Conservation (phyloP, 257 asterid species). For the Perilla frutescens region DNA sequence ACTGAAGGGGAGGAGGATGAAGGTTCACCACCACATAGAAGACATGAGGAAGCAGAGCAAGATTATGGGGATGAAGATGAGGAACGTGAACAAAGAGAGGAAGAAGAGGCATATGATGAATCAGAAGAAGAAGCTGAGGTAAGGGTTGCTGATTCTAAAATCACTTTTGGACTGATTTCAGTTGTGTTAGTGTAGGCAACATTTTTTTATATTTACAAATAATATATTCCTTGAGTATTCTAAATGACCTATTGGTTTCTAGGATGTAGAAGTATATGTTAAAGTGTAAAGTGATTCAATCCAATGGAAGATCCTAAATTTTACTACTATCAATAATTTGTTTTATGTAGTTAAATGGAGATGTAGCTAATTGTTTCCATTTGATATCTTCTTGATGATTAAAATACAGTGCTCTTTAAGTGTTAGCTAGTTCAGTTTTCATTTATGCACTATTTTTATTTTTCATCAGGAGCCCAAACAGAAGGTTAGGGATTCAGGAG, state of each 20-base stretch:
- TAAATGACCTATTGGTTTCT: slow-evolving; percentile 11
- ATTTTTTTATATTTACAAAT: background rate
- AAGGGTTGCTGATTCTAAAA: slow-evolving; percentile 23
- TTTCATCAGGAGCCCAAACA: slow-evolving; percentile 74
- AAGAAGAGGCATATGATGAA: slow-evolving; percentile 73
- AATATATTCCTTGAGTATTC: background rate
- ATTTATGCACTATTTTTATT: slow-evolving; percentile 19
- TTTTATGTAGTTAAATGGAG: background rate
- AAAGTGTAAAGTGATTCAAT: background rate
- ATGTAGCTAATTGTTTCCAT: background rate
- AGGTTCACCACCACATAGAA: slow-evolving; percentile 55
- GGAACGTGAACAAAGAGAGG: slow-evolving; percentile 66
- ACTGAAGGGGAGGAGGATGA: slow-evolving; percentile 91
- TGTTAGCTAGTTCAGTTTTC: background rate
- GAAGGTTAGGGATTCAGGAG: slow-evolving; percentile 60
- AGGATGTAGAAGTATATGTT: slow-evolving; percentile 3
- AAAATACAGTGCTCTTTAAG: background rate
- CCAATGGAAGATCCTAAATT: background rate
- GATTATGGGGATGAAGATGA: slow-evolving; percentile 83
- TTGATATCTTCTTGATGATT: slow-evolving; percentile 3
- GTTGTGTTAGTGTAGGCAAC: slow-evolving; percentile 1
- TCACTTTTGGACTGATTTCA: background rate
- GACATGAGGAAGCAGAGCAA: slow-evolving; percentile 63
- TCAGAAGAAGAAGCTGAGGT: slow-evolving; percentile 97
- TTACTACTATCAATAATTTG: background rate